Conservation (phyloP, 345 rosid species). For the Clarkia xantiana region DNA sequence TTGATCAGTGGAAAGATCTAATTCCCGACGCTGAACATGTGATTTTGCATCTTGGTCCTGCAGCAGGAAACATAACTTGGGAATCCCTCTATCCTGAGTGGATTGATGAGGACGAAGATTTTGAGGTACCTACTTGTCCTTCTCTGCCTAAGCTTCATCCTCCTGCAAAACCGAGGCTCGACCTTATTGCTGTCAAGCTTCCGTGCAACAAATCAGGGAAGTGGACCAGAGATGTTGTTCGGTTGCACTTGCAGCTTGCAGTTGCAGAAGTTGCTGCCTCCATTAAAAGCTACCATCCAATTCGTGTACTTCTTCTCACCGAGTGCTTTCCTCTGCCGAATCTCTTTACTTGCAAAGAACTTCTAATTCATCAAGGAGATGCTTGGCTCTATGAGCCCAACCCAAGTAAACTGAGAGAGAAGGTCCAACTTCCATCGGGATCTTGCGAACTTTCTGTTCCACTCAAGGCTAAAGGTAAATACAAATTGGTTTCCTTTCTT, state of each 20-base stretch:
- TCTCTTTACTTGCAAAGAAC: slow-evolving; percentile 72
- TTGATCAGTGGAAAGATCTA: slow-evolving; percentile 39
- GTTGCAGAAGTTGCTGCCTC: slow-evolving; percentile 74
- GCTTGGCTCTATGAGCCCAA: slow-evolving; percentile 70
- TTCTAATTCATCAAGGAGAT: slow-evolving; percentile 35
- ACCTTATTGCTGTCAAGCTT: slow-evolving; percentile 65
- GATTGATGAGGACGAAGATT: slow-evolving; percentile 90
- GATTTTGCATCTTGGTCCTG: slow-evolving; percentile 32
- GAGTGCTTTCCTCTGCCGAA: slow-evolving; percentile 71
- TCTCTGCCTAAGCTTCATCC: slow-evolving; percentile 46
- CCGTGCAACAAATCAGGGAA: slow-evolving; percentile 48
- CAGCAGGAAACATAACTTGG: slow-evolving; percentile 43
- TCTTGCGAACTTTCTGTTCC: slow-evolving; percentile 87
- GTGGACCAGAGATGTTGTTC: slow-evolving; percentile 82
- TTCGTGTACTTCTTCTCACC: slow-evolving; percentile 50
- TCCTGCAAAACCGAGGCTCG: slow-evolving; percentile 66
- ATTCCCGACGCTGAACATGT: slow-evolving; percentile 49
- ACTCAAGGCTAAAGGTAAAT: slow-evolving; percentile 73
- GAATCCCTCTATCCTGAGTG: slow-evolving; percentile 78
- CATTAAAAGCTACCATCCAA: slow-evolving; percentile 56
- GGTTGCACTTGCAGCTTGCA: slow-evolving; percentile 73
- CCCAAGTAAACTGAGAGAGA: slow-evolving; percentile 43
- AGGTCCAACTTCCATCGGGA: slow-evolving; percentile 60
- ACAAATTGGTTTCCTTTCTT: slow-evolving; percentile 1
- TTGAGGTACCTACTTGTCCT: slow-evolving; percentile 73